Conservation (phyloP, 768 basidiomycete genomes). For the Lactarius psammicola region DNA sequence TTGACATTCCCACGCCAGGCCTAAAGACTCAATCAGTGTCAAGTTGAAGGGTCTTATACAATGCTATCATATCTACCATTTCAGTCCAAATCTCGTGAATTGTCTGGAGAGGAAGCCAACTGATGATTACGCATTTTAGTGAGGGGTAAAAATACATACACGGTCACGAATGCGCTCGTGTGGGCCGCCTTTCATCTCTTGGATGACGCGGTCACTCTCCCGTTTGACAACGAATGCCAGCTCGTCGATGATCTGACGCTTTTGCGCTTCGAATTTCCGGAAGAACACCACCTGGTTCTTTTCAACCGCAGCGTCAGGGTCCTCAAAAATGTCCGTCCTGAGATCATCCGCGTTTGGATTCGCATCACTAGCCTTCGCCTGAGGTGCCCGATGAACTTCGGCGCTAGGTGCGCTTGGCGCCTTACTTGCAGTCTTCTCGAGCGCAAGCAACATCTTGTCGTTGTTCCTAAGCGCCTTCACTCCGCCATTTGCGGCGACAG, state of each 20-base stretch:
- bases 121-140: background rate
- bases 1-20: slow-evolving; percentile 29
- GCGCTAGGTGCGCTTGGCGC: background rate
- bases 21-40: background rate
- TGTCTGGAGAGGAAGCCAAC: background rate
- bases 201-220: slow-evolving; percentile 26
- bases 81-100: slow-evolving; percentile 29
- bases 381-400: background rate
- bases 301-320: slow-evolving; percentile 29
- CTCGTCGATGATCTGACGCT: slow-evolving; percentile 21
- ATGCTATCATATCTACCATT: slow-evolving; percentile 27
- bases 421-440: slow-evolving; percentile 28
- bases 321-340: slow-evolving; percentile 30
- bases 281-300: slow-evolving; percentile 28
- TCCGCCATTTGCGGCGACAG: slow-evolving; percentile 32
- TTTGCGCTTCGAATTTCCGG: slow-evolving; percentile 31
- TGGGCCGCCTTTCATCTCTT: slow-evolving; percentile 31
- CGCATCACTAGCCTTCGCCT: background rate
- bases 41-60: background rate
- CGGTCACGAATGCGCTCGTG: slow-evolving; percentile 27
- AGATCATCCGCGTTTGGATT: background rate
- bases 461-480: slow-evolving; percentile 25
- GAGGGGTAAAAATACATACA: background rate
- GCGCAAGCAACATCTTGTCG: slow-evolving; percentile 26
- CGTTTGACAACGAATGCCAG: slow-evolving; percentile 27